These are phyloP conservation scores for Colletotrichum magnum DNA, from an alignment of 2,329 filamentous ascomycete species.

Conservation along the genomic window DNA sequence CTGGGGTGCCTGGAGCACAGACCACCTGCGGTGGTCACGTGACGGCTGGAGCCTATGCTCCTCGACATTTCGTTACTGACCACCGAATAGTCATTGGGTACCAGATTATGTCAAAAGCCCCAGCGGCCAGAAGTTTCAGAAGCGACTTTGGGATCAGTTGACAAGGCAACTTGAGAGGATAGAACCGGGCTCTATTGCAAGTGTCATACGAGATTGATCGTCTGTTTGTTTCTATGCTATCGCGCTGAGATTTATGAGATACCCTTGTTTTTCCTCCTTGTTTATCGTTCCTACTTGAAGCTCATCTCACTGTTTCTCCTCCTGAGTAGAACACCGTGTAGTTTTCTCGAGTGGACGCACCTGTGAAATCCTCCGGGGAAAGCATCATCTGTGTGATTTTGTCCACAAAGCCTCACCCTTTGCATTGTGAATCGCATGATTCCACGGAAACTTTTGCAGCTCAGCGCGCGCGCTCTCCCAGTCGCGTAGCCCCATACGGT, in stretches of 20 bases:
- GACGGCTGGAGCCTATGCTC: no score
- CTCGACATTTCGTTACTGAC: neutral
- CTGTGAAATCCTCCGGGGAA: no score
- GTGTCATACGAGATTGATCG: neutral
- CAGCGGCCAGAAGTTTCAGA: neutral
- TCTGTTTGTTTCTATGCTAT: neutral
- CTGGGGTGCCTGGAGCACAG: no score
- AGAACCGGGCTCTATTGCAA: neutral
- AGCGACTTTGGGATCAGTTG: neutral
- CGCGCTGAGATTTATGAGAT: neutral
- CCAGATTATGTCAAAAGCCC: conserved; percentile 1
- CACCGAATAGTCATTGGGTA: neutral
- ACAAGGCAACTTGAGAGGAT: neutral
- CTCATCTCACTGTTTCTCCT: no score
- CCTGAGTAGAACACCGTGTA: no score
- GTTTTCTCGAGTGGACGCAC: no score
- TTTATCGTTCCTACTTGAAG: neutral
- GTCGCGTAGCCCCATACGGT: neutral
- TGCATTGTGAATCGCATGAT: neutral
- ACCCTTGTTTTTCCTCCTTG: neutral
- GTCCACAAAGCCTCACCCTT: neutral
- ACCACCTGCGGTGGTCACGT: no score
- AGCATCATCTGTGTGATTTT: neutral
- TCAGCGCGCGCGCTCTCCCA: neutral
- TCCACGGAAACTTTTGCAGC: neutral